phyloP scores from a whole-genome alignment of 164 flowering plant genomes.

The Magnolia sinica region DNA sequence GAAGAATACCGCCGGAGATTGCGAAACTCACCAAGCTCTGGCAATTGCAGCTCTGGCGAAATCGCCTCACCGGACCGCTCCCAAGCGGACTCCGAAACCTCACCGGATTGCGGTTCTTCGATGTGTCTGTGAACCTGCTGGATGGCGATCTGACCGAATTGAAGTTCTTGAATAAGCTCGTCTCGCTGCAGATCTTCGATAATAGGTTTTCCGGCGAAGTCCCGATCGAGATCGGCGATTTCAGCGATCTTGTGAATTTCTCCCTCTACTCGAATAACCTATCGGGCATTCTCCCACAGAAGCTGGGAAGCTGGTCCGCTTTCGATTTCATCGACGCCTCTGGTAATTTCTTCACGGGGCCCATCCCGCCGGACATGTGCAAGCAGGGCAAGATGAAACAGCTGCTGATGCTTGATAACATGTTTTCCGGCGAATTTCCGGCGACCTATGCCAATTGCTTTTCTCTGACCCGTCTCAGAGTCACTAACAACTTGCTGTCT shows the following conservation, averaged over 20 bases:
- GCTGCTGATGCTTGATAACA: conserved; percentile 62
- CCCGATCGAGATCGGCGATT: conserved; percentile 62
- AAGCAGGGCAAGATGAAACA: conserved; percentile 62
- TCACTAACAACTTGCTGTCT: conserved; percentile 59
- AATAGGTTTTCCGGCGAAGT: conserved; percentile 48
- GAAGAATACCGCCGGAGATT: conserved; percentile 58
- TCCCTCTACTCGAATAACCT: conserved; percentile 67
- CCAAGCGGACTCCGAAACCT: conserved; percentile 68
- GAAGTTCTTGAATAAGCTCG: conserved; percentile 30
- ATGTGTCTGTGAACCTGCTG: conserved; percentile 45
- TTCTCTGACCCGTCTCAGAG: conserved; percentile 53
- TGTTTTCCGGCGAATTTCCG: conserved; percentile 69
- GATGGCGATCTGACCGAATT: conserved; percentile 47
- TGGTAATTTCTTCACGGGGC: conserved; percentile 62
- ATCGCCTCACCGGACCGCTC: conserved; percentile 52
- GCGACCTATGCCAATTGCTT: conserved; percentile 52
- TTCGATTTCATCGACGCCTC: conserved; percentile 79
- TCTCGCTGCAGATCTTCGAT: conserved; percentile 43
- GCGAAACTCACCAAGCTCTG: conserved; percentile 51
- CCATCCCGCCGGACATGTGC: conserved; percentile 93
- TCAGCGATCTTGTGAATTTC: conserved; percentile 53
- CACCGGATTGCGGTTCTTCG: conserved; percentile 36
- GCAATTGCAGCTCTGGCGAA: conserved; percentile 72
- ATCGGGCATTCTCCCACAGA: conserved; percentile 61
- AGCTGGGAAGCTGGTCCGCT: conserved; percentile 77